Percentiles rank a stretch among this genome's conserved stretches.
Evolutionary conservation across 1,284 basidiomycete species (phyloP).

Genomic region (Phaffia rhodozyma): DNA sequence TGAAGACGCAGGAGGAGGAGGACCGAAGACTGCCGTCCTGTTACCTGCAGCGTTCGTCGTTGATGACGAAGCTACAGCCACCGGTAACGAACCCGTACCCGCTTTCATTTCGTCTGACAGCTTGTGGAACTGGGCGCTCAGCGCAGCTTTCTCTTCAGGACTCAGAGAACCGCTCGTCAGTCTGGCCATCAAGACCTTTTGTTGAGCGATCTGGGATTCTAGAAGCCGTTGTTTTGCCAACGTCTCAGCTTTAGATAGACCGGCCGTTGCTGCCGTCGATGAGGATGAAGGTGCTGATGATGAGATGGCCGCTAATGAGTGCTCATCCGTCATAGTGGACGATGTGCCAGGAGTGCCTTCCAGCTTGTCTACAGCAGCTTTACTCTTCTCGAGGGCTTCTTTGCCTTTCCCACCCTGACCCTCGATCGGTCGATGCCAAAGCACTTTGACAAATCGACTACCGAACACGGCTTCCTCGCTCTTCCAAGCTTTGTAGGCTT

Average conservation of each 20-base stretch:
- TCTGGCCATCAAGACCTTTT: constrained; percentile 70
- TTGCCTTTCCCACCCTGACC: constrained; percentile 67
- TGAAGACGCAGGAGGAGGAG: neutral
- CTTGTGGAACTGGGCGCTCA: constrained; percentile 65
- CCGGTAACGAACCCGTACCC: constrained; percentile 19
- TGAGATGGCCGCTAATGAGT: constrained; percentile 23
- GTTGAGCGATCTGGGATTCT: constrained; percentile 76
- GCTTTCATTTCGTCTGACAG: constrained; percentile 66
- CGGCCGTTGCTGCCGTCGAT: constrained; percentile 24
- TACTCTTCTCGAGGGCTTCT: constrained; percentile 63
- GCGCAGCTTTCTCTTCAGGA: constrained; percentile 63
- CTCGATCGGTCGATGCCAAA: constrained; percentile 83
- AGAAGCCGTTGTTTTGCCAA: constrained; percentile 57
- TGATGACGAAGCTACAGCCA: constrained; percentile 23
- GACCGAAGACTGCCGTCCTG: neutral
- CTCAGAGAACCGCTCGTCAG: constrained; percentile 21
- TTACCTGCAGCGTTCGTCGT: neutral
- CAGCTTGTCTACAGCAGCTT: constrained; percentile 54
- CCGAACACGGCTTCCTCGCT: constrained; percentile 85
- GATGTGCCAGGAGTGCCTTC: constrained; percentile 28
- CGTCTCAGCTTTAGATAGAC: constrained; percentile 32
- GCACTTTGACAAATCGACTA: constrained; percentile 86
- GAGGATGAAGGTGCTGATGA: constrained; percentile 25
- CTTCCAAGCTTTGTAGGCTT: constrained; percentile 81
- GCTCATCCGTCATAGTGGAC: constrained; percentile 23